Base-by-base conservation (phyloP, 2,329 filamentous ascomycete species). In the Fusarium odoratissimum region DNA sequence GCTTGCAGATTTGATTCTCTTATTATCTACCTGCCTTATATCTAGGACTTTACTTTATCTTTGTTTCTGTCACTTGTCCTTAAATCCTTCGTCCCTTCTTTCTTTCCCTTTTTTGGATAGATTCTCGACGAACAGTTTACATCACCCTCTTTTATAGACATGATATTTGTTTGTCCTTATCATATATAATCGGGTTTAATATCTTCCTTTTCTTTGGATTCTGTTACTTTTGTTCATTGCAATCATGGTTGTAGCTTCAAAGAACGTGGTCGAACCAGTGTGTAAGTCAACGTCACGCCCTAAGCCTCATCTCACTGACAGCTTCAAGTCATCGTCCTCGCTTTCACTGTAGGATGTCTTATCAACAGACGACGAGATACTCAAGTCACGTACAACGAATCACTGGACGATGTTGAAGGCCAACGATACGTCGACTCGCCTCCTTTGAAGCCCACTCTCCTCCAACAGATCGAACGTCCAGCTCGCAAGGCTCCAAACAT, bases 271-370 rank as follows among this genome's bases (percentile, higher is more conserved):
- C 30, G 71, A 73, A 19, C 71, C 71, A 41, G 28, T 67, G 37
- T 73, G 71, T 67, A 71, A 64, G 71, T 73, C 37, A n/a, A 5
- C 3, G 3, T 5, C 16, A 21, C 31, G 5, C 37, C 2, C 8
- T 4, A 30, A 21, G 28, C 14, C 8, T 4, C 25, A 45, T 8
- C 28, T 14, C 45, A n/a, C 58, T 46, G 0, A 51, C 14, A n/a
- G 0, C 16, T 8, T 23, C 23, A 8, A 77, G 75, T 77, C 52
- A 75, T 77, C 41, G 74, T 70, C 33, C 25, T 71, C 13, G 71
- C 45, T 5, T 77, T 77, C 33, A 76, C 74, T 11, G 44, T 61
- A 44, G 76, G 73, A 60, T 77, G 75, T 38, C 74, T 77, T 14
- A 73, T 77, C 60, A 77, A 77, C 25, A 69, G 75, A 45, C 71